Evolutionary conservation across 2,329 filamentous ascomycete species (phyloP), one percentile per base, ranked within the genome.

Genomic region (Acephala macrosclerotiorum): DNA sequence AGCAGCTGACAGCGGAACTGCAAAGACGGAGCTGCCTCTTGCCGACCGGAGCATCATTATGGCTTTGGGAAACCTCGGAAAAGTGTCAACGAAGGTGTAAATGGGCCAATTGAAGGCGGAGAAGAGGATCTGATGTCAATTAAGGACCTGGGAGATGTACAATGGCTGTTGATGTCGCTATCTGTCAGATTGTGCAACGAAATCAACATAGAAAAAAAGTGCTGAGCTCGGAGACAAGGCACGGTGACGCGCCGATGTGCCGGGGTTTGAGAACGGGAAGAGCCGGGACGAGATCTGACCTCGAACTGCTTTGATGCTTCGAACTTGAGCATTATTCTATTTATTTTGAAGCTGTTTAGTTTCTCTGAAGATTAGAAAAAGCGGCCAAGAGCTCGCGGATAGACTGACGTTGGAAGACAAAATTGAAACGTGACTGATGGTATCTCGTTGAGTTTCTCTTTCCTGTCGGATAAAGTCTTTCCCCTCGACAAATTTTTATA

Each of bases 31-130:
- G 67, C 60, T 69, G 49, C 64, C 49, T 53, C 68, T 65, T 68
- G 70, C 73, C 68, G 71, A 73, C 60, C 72, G 72, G 53, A 73
- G 65, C 72, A 73, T 74, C 53, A 68, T 71, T 49, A n/a, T n/a
- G 45, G 36, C 38, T 66, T 56, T 33, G 9, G 35, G 25, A 36
- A 33, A 42, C 35, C 38, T 57, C 6, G 63, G 45, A 36, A 55
- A 51, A 51, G 25, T 60, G 56, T 59, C 53, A 60, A 57, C 20
- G 8, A 40, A 26, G 61, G 8, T 25, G 29, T 16, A 33, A 67
- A 58, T n/a, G 16, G 22, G 61, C 40, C 64, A 66, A 68, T 68
- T 68, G 56, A 61, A 57, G 47, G 16, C 58, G 8, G 16, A 36
- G 14, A 42, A 42, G 45, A 7, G 35, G 38, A 22, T 11, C 7